These are phyloP conservation scores for Chenopodium formosanum DNA, from an alignment of 148 eudicot genomes.

Conservation along the genomic window DNA sequence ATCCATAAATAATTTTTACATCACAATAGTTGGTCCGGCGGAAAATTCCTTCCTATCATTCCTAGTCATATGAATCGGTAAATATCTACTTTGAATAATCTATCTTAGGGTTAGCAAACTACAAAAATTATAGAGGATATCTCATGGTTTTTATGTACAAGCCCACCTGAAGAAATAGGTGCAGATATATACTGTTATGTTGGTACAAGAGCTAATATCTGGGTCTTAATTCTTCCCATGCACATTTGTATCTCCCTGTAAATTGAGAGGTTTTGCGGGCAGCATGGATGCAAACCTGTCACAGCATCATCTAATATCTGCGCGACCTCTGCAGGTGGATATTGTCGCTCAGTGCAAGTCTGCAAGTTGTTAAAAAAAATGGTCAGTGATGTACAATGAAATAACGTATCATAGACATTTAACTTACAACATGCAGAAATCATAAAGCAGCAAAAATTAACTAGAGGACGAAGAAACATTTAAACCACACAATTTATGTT, in stretches of 20 bases:
- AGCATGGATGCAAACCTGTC: conserved; percentile 66
- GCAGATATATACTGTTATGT: conserved; percentile 12
- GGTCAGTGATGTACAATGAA: background rate
- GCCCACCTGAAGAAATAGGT: conserved; percentile 1
- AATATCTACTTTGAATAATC: background rate
- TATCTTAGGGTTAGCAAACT: conserved; percentile 7
- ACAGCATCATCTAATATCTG: conserved; percentile 72
- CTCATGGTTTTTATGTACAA: conserved; percentile 25
- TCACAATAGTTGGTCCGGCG: background rate
- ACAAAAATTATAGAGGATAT: conserved; percentile 9
- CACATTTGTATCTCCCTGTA: conserved; percentile 79
- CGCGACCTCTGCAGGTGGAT: conserved; percentile 83
- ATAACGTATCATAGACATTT: background rate
- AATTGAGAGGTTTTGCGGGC: conserved; percentile 64
- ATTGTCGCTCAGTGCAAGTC: conserved; percentile 81
- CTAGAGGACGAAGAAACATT: background rate
- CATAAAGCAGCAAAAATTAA: background rate
- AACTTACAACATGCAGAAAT: background rate
- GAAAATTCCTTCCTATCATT: conserved; percentile 12
- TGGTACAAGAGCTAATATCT: conserved; percentile 77
- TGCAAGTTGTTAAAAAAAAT: conserved; percentile 37
- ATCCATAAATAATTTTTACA: conserved; percentile 1
- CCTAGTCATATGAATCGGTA: background rate
- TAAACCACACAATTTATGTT: background rate
- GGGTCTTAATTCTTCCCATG: conserved; percentile 81